phyloP scores from a whole-genome alignment of 129 eudicot species.

The Cynara cardunculus region DNA sequence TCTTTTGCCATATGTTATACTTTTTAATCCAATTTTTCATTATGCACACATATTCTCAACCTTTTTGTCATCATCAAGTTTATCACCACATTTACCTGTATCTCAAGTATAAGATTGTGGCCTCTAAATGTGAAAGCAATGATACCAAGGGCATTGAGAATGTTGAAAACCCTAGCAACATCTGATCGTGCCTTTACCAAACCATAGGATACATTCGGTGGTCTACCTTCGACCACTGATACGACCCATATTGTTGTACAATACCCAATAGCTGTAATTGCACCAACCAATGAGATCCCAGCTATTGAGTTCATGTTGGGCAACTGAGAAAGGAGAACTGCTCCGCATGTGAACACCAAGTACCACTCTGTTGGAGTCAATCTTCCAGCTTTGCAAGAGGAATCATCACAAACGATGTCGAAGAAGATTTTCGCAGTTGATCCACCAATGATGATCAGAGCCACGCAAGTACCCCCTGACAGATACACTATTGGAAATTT shows the following conservation, averaged over 20 bases:
- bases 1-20: neutral
- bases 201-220: conserved; percentile 44
- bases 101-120: conserved; percentile 82
- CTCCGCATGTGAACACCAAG: conserved; percentile 65
- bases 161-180: conserved; percentile 34
- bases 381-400: conserved; percentile 38
- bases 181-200: conserved; percentile 21
- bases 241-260: conserved; percentile 60
- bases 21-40: neutral
- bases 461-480: conserved; percentile 59
- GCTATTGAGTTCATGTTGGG: conserved; percentile 89
- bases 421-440: conserved; percentile 47
- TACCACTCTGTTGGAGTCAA: conserved; percentile 65
- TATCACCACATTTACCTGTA: conserved; percentile 44
- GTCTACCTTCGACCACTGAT: conserved; percentile 56
- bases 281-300: conserved; percentile 68
- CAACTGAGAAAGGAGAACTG: conserved; percentile 62
- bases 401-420: conserved; percentile 42
- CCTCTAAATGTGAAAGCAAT: conserved; percentile 81
- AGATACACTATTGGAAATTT: conserved; percentile 46
- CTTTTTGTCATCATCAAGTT: no score
- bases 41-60: neutral
- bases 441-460: conserved; percentile 61
- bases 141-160: conserved; percentile 68
- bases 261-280: conserved; percentile 66